Evolutionary conservation across 441 rosid genomes (phyloP), one percentile per base, ranked within the genome.

Genomic region (Croton setiger): DNA sequence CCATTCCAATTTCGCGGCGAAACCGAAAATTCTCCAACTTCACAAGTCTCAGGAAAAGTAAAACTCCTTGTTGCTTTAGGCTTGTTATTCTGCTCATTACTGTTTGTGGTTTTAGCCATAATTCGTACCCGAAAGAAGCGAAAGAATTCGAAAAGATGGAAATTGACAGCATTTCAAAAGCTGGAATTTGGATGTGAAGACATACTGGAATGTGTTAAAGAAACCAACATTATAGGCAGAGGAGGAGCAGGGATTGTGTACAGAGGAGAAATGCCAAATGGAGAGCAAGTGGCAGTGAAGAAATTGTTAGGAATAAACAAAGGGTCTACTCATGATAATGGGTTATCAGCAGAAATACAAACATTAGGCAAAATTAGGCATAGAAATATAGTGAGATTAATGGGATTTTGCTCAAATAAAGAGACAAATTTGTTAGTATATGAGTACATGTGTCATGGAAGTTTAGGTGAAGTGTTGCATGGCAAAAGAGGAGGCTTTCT

Each of bases 231-330:
- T 20, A 89, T 91, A 44, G 96, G 97, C 36, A 86, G 82, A 84
- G 97, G 97, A 14, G 93, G 92, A 59, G 91, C 93, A 5, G 97
- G 96, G 43, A 72, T 84, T 15, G 93, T 89, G n/a, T 91, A 87
- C 81, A 83, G 76, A 72, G 93, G 90, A 20, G 18, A 62, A 5
- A 88, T 91, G 93, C 85, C 93, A 7, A 86, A 83, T 48, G 97
- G 96, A 56, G 93, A 85, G 37, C 86, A 83, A 79, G 89, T 91
- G n/a, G 97, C 97, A 14, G 96, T 91, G 39, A 91, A 91, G 75
- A 89, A 86, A 67, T 74, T 91, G 35, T 61, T 86, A 60, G 84
- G 86, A 48, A 82, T 83, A 58, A 81, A 75, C 75, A 86, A 81
- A 82, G 91, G 93, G 5, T 87, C 86, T 21, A 80, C 86, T 18